These are phyloP conservation scores for Metarhizium sp. DNA, from an alignment of 2,329 filamentous ascomycete species.

Conservation along the genomic window DNA sequence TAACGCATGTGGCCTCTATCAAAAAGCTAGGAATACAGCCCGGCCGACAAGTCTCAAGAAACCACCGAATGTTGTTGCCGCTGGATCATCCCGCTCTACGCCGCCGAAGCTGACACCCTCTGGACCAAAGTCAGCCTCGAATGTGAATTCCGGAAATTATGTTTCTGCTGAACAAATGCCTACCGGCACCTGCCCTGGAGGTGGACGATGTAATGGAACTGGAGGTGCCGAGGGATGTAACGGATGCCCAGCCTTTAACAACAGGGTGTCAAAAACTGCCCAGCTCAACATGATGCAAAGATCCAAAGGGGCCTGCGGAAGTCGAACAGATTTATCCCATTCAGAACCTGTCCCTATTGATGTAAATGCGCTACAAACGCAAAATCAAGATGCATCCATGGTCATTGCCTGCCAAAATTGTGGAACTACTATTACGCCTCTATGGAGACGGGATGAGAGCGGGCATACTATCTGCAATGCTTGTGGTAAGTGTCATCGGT, in stretches of 20 bases:
- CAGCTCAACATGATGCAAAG: conserved; percentile 53
- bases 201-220: conserved; percentile 91
- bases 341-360: conserved; percentile 22
- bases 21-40: conserved; percentile 85
- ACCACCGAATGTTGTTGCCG: conserved; percentile 43
- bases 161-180: conserved; percentile 66
- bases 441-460: conserved; percentile 90
- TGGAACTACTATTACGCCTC: conserved; percentile 87
- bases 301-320: conserved; percentile 25
- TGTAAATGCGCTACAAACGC: conserved; percentile 23
- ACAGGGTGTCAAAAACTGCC: conserved; percentile 81
- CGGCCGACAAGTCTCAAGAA: conserved; percentile 87
- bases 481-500: conserved; percentile 58
- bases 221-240: conserved; percentile 91
- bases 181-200: conserved; percentile 87
- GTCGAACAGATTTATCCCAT: conserved; percentile 13
- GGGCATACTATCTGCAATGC: conserved; percentile 98
- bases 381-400: conserved; percentile 22
- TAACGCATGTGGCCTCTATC: conserved; percentile 92
- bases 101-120: conserved; percentile 27
- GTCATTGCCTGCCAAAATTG: conserved; percentile 96
- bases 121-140: conserved; percentile 30
- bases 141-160: conserved; percentile 53
- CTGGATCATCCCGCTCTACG: conserved; percentile 32
- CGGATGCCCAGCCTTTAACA: conserved; percentile 96